Conservation (phyloP, 192 early-diverging fungal species). For the Coemansia sp. region DNA sequence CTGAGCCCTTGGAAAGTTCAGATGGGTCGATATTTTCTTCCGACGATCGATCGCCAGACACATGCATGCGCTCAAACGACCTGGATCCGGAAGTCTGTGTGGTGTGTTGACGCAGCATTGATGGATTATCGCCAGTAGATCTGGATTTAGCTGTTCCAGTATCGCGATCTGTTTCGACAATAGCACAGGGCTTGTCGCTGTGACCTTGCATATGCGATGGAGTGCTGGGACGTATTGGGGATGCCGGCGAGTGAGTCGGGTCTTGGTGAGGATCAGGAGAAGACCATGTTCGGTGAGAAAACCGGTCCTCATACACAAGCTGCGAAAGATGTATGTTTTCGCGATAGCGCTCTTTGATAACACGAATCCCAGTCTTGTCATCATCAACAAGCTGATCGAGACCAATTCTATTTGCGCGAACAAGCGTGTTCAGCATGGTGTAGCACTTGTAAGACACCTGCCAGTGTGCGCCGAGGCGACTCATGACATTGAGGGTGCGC, state of each 20-base stretch:
- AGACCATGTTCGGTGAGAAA: conserved; percentile 12
- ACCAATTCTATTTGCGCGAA: conserved; percentile 45
- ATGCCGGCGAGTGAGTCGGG: background rate
- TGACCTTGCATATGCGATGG: background rate
- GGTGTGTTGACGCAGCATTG: background rate
- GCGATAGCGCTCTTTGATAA: conserved; percentile 34
- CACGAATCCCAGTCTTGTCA: conserved; percentile 14
- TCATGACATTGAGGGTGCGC: conserved; percentile 53
- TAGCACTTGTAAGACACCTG: conserved; percentile 55
- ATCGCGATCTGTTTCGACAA: background rate
- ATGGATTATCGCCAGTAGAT: background rate
- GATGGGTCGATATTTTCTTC: background rate
- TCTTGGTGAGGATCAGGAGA: background rate
- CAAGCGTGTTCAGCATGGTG: conserved; percentile 50
- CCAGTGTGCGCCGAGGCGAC: conserved; percentile 52
- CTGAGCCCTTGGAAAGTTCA: background rate
- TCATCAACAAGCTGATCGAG: conserved; percentile 40
- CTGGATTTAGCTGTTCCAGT: background rate
- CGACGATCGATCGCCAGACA: background rate
- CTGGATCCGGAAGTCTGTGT: background rate
- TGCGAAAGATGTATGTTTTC: conserved; percentile 30
- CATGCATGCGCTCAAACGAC: background rate
- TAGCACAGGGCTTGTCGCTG: background rate
- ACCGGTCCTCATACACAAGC: conserved; percentile 32
- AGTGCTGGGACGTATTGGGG: background rate